A percentile compares a stretch with the other conserved stretches of the same genome.
Evolutionary conservation across 331 rosid genomes (phyloP).

Genomic region (Acacia concinna): DNA sequence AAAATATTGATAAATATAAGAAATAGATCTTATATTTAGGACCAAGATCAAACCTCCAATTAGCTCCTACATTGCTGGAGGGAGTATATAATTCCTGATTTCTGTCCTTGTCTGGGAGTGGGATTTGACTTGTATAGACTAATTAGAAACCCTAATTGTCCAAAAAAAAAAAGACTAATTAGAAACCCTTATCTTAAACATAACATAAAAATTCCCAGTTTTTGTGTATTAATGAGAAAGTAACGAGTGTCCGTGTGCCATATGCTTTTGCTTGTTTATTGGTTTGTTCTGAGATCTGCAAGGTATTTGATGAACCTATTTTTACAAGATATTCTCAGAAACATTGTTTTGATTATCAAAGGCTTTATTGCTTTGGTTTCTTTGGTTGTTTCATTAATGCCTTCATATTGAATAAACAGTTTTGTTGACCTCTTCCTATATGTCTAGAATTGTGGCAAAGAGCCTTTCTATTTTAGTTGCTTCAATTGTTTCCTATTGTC

Average conservation of each 20-base stretch:
- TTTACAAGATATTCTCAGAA: neutral
- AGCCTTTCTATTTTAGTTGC: neutral
- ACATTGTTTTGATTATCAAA: neutral
- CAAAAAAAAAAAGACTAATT: too few species aligned
- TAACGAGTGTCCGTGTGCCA: neutral
- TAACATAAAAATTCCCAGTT: neutral
- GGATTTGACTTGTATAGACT: neutral
- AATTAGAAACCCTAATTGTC: neutral
- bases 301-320: neutral
- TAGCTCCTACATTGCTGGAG: too few species aligned
- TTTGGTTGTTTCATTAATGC: conserved; percentile 6
- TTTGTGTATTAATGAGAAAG: neutral
- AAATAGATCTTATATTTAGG: too few species aligned
- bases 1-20: too few species aligned
- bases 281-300: neutral
- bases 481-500: neutral
- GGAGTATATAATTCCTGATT: neutral
- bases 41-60: too few species aligned
- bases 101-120: neutral
- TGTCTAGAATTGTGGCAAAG: conserved; percentile 10
- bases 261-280: neutral
- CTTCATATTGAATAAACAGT: neutral
- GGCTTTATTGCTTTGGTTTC: conserved; percentile 13
- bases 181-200: neutral
- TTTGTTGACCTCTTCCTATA: conserved; percentile 1